Evolutionary conservation across 805 yeast species (phyloP), one percentile per base, ranked within the genome.

Genomic region (Pichia nanzhaoensis): DNA sequence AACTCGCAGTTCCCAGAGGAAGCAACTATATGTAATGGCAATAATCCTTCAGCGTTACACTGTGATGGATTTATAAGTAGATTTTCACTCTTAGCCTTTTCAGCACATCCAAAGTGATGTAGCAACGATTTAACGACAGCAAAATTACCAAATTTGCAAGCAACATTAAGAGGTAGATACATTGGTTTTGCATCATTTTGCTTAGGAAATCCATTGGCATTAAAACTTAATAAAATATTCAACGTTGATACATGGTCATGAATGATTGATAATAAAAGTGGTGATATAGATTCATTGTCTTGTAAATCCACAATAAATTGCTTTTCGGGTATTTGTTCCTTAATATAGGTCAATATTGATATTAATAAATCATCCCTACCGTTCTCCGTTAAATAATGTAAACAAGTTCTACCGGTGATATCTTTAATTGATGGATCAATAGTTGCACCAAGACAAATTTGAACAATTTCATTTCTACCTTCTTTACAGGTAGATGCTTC

Each of bases 11-110:
- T 88, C 1, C 97, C 97, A 6, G 84, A 79, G 41, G 93, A 76
- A 0, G 97, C 90, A 22, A 82, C 88, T 31, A 91, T 83, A 61
- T 93, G 99, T 37, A 91, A 66, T 0, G 97, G 95, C 37, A 80
- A 76, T 39, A 89, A 71, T 1, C 99, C 95, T 65, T 91, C 96
- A 0, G 95, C 95, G 59, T 91, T 80, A 51, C 73, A 75, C 77
- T 61, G 83, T 66, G 65, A 78, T 51, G 61, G 65, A 56, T 53
- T 68, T 50, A 48, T 70, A 62, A 48, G 63, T 39, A 60, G 58
- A 30, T 44, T 54, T 38, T 44, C 55, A 3, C 51, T 44, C 24
- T 59, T 48, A 56, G 66, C 57, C 30, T 50, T 53, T 13, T 67
- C 60, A 1, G 61, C 51, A 10, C 55, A 42, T 14, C 60, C 56